A percentile compares a stretch with the other conserved stretches of the same genome.
These are phyloP conservation scores for Urtica urens DNA, from an alignment of 306 rosid species.

Conservation along the genomic window DNA sequence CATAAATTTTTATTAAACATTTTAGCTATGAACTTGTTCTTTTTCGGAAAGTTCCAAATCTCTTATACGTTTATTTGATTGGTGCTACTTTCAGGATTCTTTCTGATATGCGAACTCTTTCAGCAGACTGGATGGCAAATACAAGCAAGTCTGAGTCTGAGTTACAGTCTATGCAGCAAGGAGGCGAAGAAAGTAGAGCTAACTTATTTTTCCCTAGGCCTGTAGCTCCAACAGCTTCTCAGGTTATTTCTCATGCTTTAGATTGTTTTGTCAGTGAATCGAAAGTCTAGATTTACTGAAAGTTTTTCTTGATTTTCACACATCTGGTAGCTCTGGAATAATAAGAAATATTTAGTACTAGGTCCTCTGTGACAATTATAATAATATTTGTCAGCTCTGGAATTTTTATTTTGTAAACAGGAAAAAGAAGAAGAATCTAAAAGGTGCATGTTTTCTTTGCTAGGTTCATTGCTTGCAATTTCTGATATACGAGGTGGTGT, in stretches of 20 bases:
- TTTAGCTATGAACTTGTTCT: neutral
- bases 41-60: slow-evolving; percentile 4
- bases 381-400: neutral
- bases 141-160: slow-evolving; percentile 79
- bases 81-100: slow-evolving; percentile 73
- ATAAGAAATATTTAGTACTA: too few relatives aligned
- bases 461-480: slow-evolving; percentile 98
- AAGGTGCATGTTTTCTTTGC: slow-evolving; percentile 17
- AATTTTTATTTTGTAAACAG: neutral
- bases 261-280: neutral
- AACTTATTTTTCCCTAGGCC: slow-evolving; percentile 81
- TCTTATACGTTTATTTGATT: slow-evolving; percentile 20
- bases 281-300: neutral
- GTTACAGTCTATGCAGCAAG: slow-evolving; percentile 66
- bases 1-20: neutral
- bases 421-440: neutral
- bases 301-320: neutral
- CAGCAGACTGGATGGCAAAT: slow-evolving; percentile 99
- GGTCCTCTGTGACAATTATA: too few relatives aligned
- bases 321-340: too few relatives aligned
- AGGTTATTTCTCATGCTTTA: slow-evolving; percentile 34
- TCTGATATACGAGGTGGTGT: slow-evolving; percentile 89
- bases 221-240: slow-evolving; percentile 94
- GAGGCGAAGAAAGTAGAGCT: slow-evolving; percentile 86
- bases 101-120: slow-evolving; percentile 97